Evolutionary conservation across 139 green algal species (phyloP).

Genomic region (Volvox africanus): DNA sequence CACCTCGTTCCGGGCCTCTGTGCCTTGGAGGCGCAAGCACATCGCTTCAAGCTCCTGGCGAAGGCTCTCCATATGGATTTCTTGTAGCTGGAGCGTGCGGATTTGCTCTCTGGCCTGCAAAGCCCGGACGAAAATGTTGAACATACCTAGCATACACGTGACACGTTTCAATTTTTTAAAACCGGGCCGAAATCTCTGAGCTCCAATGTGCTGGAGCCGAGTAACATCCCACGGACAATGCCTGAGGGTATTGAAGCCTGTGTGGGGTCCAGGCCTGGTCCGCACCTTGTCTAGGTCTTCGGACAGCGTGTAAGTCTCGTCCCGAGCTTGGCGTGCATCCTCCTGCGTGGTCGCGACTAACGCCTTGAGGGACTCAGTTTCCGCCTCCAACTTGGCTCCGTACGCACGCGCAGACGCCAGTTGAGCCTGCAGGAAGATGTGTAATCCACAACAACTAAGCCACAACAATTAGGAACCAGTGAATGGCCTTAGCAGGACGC

Average conservation of each 20-base stretch:
- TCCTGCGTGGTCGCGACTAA: constrained; percentile 24
- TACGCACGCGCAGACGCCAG: background rate
- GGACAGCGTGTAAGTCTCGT: constrained; percentile 3
- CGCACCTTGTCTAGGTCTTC: constrained; percentile 11
- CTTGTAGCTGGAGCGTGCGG: constrained; percentile 9
- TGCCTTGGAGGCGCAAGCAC: background rate
- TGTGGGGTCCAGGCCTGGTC: no score
- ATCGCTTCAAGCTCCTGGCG: constrained; percentile 37
- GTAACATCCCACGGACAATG: no score
- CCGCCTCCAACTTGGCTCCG: background rate
- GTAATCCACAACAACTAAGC: background rate
- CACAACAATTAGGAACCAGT: background rate
- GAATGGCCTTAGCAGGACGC: background rate
- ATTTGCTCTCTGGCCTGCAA: constrained; percentile 1
- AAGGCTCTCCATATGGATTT: constrained; percentile 14
- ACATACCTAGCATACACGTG: no score
- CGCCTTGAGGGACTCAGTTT: background rate
- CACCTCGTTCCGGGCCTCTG: constrained; percentile 9
- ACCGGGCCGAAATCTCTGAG: no score
- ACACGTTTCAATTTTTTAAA: no score
- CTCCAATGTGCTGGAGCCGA: no score
- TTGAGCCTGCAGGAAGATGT: background rate
- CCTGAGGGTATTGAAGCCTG: no score
- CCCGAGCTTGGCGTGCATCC: background rate
- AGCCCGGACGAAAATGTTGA: no score